Conservation (phyloP, 202 grass and related monocot species). For the Hordeum pubiflorum region DNA sequence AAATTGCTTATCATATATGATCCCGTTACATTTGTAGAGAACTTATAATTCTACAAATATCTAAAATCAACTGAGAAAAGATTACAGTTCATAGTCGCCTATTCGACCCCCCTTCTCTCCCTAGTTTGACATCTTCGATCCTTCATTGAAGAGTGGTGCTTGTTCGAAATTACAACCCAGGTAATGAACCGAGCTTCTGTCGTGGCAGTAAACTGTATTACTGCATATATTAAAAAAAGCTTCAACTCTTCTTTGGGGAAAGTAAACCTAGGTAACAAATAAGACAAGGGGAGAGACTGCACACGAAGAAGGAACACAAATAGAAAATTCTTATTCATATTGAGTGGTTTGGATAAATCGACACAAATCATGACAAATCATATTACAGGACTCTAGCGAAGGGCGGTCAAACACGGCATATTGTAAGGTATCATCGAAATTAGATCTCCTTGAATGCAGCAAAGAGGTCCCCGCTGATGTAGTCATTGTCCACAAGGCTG, state of each 20-base stretch:
- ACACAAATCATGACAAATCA: constrained; percentile 21
- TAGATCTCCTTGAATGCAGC: constrained; percentile 54
- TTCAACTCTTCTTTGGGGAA: background rate
- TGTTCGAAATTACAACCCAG: background rate
- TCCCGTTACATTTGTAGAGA: too few relatives aligned
- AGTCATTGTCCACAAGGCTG: constrained; percentile 82
- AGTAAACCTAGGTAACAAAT: background rate
- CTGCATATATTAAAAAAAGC: too few relatives aligned
- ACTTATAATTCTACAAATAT: too few relatives aligned
- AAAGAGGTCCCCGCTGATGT: constrained; percentile 66
- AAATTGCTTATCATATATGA: too few relatives aligned
- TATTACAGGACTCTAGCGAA: background rate
- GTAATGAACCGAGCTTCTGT: background rate
- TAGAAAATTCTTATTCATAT: constrained; percentile 24
- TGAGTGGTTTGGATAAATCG: background rate
- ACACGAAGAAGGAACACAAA: background rate
- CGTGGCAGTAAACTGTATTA: too few relatives aligned
- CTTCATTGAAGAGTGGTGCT: too few relatives aligned
- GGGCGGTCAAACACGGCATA: background rate
- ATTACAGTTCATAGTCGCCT: too few relatives aligned
- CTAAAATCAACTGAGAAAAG: too few relatives aligned
- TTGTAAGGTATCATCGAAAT: background rate
- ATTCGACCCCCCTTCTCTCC: too few relatives aligned
- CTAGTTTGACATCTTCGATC: too few relatives aligned
- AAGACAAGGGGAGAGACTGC: too few relatives aligned